Evolutionary conservation across 495 filamentous ascomycete species (phyloP).

Genomic region (Cercophora newfieldiana): DNA sequence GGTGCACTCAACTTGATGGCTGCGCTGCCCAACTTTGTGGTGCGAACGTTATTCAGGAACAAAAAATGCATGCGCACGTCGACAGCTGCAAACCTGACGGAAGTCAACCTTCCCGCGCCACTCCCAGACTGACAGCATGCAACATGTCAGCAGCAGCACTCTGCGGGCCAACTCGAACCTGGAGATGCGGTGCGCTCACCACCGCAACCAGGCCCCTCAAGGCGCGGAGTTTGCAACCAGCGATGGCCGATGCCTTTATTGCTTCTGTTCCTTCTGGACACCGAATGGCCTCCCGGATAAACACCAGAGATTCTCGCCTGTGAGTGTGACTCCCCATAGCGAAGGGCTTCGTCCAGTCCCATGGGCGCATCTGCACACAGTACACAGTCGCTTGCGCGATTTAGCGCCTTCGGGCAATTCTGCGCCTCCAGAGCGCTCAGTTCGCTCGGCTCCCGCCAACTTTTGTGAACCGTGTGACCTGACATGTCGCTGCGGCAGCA

Average conservation of each 20-base stretch:
- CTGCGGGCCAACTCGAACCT: neutral
- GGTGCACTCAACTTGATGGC: too few species aligned
- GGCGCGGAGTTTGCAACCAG: neutral
- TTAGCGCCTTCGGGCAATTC: constrained; percentile 15
- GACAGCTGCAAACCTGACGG: neutral
- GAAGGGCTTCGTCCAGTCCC: neutral
- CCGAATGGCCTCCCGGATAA: constrained; percentile 21
- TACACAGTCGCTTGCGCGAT: constrained; percentile 25
- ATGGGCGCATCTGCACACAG: neutral
- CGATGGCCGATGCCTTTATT: neutral
- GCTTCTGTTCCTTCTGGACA: neutral
- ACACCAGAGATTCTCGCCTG: constrained; percentile 15
- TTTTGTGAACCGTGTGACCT: neutral
- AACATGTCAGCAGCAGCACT: neutral
- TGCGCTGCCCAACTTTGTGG: too few species aligned
- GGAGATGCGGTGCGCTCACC: neutral
- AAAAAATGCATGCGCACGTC: neutral
- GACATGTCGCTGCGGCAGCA: constrained; percentile 12
- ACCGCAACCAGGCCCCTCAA: neutral
- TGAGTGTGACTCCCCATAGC: neutral
- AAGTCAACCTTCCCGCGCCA: neutral
- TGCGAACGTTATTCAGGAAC: neutral
- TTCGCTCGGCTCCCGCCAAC: neutral
- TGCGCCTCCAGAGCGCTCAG: neutral
- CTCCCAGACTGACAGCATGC: neutral